Percentiles rank a stretch among this genome's conserved stretches.
Evolutionary conservation across 805 yeast genomes (phyloP).

Genomic region (Wickerhamomyces chaumierensis): DNA sequence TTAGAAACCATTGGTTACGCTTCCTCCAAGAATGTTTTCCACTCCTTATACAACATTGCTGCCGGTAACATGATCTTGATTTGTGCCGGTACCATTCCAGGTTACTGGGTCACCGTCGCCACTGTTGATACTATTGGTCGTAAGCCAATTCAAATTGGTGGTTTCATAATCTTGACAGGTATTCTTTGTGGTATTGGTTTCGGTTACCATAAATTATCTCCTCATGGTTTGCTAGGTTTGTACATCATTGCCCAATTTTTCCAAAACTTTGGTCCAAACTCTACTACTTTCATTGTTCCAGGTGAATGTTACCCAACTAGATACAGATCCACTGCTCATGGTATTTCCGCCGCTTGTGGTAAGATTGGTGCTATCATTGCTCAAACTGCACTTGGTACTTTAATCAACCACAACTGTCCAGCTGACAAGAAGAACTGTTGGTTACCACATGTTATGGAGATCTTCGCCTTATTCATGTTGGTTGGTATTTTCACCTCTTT

Average conservation of each 20-base stretch:
- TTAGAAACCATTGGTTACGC: slow-evolving; percentile 81
- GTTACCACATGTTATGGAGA: slow-evolving; percentile 89
- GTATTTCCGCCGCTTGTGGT: slow-evolving; percentile 88
- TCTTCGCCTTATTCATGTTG: slow-evolving; percentile 86
- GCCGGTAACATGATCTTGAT: slow-evolving; percentile 89
- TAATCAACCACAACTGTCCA: slow-evolving; percentile 70
- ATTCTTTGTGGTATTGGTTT: slow-evolving; percentile 77
- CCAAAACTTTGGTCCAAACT: slow-evolving; percentile 89
- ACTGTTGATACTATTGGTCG: slow-evolving; percentile 76
- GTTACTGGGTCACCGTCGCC: slow-evolving; percentile 81
- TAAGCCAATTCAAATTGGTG: slow-evolving; percentile 69
- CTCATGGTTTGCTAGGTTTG: slow-evolving; percentile 60
- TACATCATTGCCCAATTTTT: slow-evolving; percentile 79
- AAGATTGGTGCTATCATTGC: slow-evolving; percentile 91
- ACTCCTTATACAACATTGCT: slow-evolving; percentile 60
- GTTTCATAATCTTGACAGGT: slow-evolving; percentile 61
- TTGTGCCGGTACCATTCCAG: slow-evolving; percentile 93
- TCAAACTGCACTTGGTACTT: slow-evolving; percentile 77
- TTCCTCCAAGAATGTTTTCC: slow-evolving; percentile 56
- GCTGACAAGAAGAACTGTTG: slow-evolving; percentile 48
- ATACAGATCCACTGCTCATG: slow-evolving; percentile 92
- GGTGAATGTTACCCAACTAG: slow-evolving; percentile 92
- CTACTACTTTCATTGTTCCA: slow-evolving; percentile 83
- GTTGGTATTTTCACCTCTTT: slow-evolving; percentile 56
- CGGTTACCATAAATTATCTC: slow-evolving; percentile 61